phyloP scores from a whole-genome alignment of 2,329 filamentous ascomycete species.

The Clarireedia sp. region DNA sequence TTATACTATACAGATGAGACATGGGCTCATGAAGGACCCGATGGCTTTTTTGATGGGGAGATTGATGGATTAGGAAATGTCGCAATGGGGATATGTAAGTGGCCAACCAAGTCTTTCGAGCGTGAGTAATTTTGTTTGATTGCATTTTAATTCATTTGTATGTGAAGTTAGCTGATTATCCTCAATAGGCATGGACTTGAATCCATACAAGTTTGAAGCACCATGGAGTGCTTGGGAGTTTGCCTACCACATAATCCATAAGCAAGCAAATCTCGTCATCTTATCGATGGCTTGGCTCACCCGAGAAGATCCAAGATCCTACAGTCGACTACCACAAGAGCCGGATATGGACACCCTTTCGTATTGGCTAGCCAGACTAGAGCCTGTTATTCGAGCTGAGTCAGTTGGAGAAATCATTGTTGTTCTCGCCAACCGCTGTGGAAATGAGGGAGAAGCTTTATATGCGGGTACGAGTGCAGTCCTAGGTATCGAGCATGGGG shows the following conservation, averaged over 20 bases:
- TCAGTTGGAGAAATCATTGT: constrained; percentile 54
- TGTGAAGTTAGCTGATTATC: not conserved
- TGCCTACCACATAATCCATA: constrained; percentile 44
- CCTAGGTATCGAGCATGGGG: constrained; percentile 55
- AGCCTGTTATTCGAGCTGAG: constrained; percentile 51
- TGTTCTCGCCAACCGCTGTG: constrained; percentile 63
- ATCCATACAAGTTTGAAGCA: constrained; percentile 45
- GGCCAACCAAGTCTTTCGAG: constrained; percentile 8
- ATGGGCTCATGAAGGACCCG: constrained; percentile 48
- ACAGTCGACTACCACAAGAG: constrained; percentile 41
- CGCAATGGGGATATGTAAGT: constrained; percentile 52
- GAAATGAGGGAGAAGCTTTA: constrained; percentile 54
- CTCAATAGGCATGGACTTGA: constrained; percentile 48
- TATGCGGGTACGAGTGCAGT: constrained; percentile 72
- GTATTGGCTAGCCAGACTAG: constrained; percentile 68
- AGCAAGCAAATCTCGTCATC: constrained; percentile 54
- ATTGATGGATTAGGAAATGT: constrained; percentile 43
- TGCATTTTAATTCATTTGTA: not conserved
- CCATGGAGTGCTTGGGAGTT: constrained; percentile 44
- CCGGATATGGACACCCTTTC: constrained; percentile 66
- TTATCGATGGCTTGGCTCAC: constrained; percentile 76
- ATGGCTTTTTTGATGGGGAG: constrained; percentile 41
- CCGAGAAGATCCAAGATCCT: constrained; percentile 39
- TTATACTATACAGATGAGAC: constrained; percentile 54
- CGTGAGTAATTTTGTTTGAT: constrained; percentile 8